Base-by-base conservation (phyloP, 1,284 basidiomycete genomes). In the Leccinum proliferum region DNA sequence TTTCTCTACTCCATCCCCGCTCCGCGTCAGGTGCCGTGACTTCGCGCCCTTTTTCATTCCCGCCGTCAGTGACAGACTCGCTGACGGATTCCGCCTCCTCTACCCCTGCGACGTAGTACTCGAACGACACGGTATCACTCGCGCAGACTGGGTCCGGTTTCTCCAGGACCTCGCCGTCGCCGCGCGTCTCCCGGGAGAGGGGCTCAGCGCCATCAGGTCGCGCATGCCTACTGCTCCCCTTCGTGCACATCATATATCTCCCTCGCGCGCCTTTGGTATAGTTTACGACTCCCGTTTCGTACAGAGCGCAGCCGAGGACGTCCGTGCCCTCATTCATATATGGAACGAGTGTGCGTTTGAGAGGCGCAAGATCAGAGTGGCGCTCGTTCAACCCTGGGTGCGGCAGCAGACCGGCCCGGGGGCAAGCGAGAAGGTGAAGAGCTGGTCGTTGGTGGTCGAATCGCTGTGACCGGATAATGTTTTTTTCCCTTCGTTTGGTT, bases 291-390 rank as follows among this genome's bases (percentile, higher is more conserved):
- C 60, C 0, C 56, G 10, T 21, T 76, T 75, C 41, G 58, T 57
- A 32, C 66, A 67, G 48, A 67, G 34, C 39, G 64, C 66, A 1
- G n/a, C 59, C 4, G 64, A 75, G 2, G 69, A 74, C 39, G 70
- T 75, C 29, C 63, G 64, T 56, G 69, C 72, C 6, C 66, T 74
- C 25, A 56, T 75, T 5, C 58, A 62, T 18, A 64, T 76, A 14
- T 74, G 73, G 73, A 75, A 76, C 35, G 65, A 73, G 59, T 67
- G 72, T 58, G 74, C 72, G 5, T 69, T 73, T 11, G 72, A 75
- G 60, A 65, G 74, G 39, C 69, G 72, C 48, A 73, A 74, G 59
- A 61, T 76, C 55, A 63, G 62, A 9, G 72, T 68, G 21, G n/a
- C 48, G 21, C 48, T 50, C 21, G 12, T 50, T 50, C 48, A 8